Percentiles rank a stretch among this genome's conserved stretches.
These are phyloP conservation scores for Vigna hirtella DNA, from an alignment of 306 rosid species.

Conservation along the genomic window DNA sequence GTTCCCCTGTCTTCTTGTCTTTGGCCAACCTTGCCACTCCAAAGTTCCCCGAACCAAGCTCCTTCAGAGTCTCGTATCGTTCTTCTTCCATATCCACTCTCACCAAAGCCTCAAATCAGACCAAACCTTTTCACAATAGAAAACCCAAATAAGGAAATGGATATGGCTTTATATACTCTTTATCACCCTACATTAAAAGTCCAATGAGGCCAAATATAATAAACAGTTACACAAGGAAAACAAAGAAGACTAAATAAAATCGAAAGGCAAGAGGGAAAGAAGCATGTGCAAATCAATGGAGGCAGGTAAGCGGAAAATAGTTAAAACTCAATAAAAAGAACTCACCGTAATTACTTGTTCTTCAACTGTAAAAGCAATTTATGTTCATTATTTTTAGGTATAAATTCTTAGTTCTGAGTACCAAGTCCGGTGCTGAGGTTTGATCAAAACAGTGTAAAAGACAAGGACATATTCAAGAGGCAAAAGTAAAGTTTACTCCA, in stretches of 20 bases:
- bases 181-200: not conserved
- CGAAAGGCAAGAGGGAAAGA: not conserved
- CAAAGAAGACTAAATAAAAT: not conserved
- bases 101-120: constrained; percentile 16
- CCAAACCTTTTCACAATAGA: constrained; percentile 7
- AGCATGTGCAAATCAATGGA: constrained; percentile 2
- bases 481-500: constrained; percentile 14
- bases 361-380: constrained; percentile 5
- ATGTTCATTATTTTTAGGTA: not conserved
- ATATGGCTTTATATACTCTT: not conserved
- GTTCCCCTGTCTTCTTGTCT: constrained; percentile 77
- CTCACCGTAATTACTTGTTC: not conserved
- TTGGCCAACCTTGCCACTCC: constrained; percentile 91
- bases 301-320: not conserved
- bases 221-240: not conserved
- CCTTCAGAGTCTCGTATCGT: constrained; percentile 76
- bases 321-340: not conserved
- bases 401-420: not conserved
- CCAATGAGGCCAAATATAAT: constrained; percentile 11
- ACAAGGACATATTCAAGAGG: not conserved
- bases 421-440: not conserved
- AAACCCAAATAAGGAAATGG: not conserved
- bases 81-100: constrained; percentile 71
- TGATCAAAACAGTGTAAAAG: not conserved
- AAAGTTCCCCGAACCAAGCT: constrained; percentile 87